A percentile compares a stretch with the other conserved stretches of the same genome.
phyloP scores from a whole-genome alignment of 78 protist genomes.

The Dictyostelium capitatum region DNA sequence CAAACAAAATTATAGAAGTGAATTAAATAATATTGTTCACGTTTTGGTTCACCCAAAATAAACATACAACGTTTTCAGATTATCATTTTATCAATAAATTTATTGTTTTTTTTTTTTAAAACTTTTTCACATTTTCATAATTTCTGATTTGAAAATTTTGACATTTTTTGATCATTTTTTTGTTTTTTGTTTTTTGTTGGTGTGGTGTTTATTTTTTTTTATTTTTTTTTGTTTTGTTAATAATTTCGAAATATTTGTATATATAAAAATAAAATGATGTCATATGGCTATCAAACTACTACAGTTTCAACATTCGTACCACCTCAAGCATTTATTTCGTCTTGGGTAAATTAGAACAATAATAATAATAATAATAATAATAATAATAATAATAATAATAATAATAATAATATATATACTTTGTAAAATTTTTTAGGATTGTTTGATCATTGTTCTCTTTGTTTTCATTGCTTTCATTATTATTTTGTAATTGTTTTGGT shows the following conservation, averaged over 20 bases:
- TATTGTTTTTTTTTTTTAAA: too few relatives aligned
- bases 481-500: too few relatives aligned
- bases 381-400: neutral
- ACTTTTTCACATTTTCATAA: too few relatives aligned
- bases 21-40: constrained; percentile 54
- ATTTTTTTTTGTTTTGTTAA: neutral
- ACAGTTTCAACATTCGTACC: neutral
- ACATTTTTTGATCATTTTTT: too few relatives aligned
- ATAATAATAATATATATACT: neutral
- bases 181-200: too few relatives aligned
- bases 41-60: constrained; percentile 54
- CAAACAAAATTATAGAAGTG: constrained; percentile 50
- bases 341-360: constrained; percentile 7
- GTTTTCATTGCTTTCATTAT: too few relatives aligned
- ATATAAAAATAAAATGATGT: neutral
- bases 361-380: neutral
- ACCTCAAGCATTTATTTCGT: constrained; percentile 14
- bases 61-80: neutral
- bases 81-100: too few relatives aligned
- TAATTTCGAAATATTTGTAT: too few relatives aligned
- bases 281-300: neutral
- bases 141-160: too few relatives aligned
- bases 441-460: too few relatives aligned
- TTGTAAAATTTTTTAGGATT: too few relatives aligned
- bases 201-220: too few relatives aligned